Evolutionary conservation across 2,329 filamentous ascomycete genomes (phyloP), one percentile per base, ranked within the genome.

Genomic region (Diaporthe longicolla): DNA sequence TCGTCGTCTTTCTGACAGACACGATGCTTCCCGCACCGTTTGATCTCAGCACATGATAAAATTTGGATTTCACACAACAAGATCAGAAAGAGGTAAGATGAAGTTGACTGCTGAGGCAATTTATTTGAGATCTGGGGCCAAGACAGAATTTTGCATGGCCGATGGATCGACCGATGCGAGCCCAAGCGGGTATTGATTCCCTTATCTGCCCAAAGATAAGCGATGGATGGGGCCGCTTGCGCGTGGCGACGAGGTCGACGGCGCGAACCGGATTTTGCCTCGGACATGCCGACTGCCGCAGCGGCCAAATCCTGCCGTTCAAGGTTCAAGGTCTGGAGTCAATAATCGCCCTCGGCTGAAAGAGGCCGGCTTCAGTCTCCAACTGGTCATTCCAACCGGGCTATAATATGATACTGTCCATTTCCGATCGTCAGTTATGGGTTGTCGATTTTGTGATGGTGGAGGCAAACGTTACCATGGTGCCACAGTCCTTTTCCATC

Each of bases 21-120:
- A 74, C 68, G 72, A 75, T 75, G 74, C 72, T 74, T 75, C 74
- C 72, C 72, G 74, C 74, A 74, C 72, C 74, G 72, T 17, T 71
- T 71, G 52, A n/a, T 45, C 74, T 75, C 74, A 75, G 74, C 74
- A 75, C 74, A 75, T 75, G 61, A 59, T 75, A 74, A 55, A 40
- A 32, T 57, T n/a, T 55, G 13, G 35, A 57, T 35, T 19, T 48
- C 32, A n/a, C 52, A 21, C 48, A 70, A 43, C 21, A 52, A 50
- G 7, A 21, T 21, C 13, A 52, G 17, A 21, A 43, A 24, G 21
- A 7, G 37, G 29, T 13, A 55, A 13, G 26, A 59, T 11, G 40
- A 70, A 37, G 65, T 24, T 24, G 65, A 35, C 13, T n/a, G 24
- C 48, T 54, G 70, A 63, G 50, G 66, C 54, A 70, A 48, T 57